phyloP scores from a whole-genome alignment of 805 yeast species.

The Saturnispora halmiae region DNA sequence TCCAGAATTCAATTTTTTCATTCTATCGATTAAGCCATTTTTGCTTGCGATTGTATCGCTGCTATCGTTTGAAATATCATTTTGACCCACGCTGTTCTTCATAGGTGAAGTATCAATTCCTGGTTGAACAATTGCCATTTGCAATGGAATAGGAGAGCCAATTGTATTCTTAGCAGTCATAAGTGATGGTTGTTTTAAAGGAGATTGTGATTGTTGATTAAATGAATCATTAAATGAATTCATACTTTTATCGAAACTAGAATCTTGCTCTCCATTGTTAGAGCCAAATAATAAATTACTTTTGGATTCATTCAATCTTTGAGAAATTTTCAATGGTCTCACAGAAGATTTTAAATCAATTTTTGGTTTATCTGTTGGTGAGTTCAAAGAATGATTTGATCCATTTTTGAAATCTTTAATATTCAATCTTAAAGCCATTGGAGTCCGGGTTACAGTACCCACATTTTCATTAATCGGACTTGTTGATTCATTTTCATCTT shows the following conservation, averaged over 20 bases:
- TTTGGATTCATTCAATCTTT: slow-evolving; percentile 30
- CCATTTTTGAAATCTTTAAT: neutral
- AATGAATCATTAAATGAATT: neutral
- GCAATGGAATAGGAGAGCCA: slow-evolving; percentile 9
- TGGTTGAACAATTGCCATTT: slow-evolving; percentile 10
- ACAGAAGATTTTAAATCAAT: slow-evolving; percentile 34
- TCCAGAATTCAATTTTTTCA: slow-evolving; percentile 23
- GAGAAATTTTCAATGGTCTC: slow-evolving; percentile 62
- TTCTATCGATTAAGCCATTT: slow-evolving; percentile 18
- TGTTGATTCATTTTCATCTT: neutral
- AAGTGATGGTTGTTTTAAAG: slow-evolving; percentile 18
- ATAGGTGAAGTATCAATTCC: slow-evolving; percentile 10
- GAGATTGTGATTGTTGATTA: neutral
- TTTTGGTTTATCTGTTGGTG: neutral
- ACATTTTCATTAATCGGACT: neutral
- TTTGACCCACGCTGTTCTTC: neutral
- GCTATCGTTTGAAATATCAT: neutral
- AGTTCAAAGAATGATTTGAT: slow-evolving; percentile 3
- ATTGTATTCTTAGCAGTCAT: slow-evolving; percentile 4
- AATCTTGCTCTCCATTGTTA: slow-evolving; percentile 1
- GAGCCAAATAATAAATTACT: slow-evolving; percentile 1
- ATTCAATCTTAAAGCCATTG: slow-evolving; percentile 10
- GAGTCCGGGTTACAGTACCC: slow-evolving; percentile 9
- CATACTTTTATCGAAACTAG: slow-evolving; percentile 2
- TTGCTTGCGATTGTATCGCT: neutral